Conservation (phyloP, 208 protist species). For the Crithidia bombi region DNA sequence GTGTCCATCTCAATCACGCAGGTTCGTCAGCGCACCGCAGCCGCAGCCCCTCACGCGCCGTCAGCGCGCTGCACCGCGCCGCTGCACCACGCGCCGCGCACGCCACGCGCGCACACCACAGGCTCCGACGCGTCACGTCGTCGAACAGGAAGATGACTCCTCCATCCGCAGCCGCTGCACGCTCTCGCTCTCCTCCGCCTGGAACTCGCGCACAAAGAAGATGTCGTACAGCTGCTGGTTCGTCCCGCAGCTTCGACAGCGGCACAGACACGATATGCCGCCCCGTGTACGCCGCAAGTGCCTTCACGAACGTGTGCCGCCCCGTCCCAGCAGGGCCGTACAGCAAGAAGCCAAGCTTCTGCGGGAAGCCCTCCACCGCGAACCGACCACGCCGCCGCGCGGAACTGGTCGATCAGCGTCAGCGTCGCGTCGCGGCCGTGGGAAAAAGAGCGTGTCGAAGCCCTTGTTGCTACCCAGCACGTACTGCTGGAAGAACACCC, state of each 20-base stretch:
- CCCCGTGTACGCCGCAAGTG: conserved; percentile 99
- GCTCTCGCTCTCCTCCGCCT: conserved; percentile 33
- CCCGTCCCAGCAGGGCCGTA: conserved; percentile 97
- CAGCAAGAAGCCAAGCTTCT: conserved; percentile 98
- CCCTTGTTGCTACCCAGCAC: conserved; percentile 73
- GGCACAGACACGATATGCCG: conserved; percentile 83
- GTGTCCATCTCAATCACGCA: conserved; percentile 33
- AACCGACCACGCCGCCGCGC: conserved; percentile 73
- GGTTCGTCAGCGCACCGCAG: conserved; percentile 27
- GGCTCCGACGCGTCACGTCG: conserved; percentile 74
- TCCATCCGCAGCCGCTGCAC: conserved; percentile 52
- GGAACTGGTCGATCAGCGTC: conserved; percentile 84
- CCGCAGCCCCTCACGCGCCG: conserved; percentile 12
- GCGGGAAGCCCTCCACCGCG: conserved; percentile 81
- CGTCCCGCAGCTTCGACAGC: conserved; percentile 68
- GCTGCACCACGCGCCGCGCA: conserved; percentile 37
- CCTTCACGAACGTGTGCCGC: conserved; percentile 99
- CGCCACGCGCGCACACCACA: conserved; percentile 71
- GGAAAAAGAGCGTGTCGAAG: conserved; percentile 90
- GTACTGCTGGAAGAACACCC: conserved; percentile 74
- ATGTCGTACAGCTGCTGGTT: conserved; percentile 93
- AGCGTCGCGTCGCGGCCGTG: conserved; percentile 66
- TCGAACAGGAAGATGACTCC: conserved; percentile 90
- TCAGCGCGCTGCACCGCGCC: conserved; percentile 34
- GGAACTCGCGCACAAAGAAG: conserved; percentile 76